phyloP scores from a whole-genome alignment of 768 basidiomycete species.

The Tubosaeta sp. region DNA sequence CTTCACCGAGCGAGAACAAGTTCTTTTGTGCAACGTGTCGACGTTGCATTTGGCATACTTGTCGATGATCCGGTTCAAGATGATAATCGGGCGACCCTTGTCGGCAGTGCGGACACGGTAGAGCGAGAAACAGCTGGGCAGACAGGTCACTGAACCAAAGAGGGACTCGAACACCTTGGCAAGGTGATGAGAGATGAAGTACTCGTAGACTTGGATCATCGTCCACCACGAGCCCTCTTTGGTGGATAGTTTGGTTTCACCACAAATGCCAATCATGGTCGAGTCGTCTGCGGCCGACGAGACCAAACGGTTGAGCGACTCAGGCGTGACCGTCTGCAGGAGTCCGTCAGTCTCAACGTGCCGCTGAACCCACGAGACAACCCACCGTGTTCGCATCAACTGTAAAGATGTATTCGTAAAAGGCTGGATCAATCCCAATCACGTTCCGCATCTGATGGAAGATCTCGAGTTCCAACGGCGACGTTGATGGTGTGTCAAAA shows the following conservation, averaged over 20 bases:
- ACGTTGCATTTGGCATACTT: constrained; percentile 92
- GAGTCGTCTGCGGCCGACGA: constrained; percentile 84
- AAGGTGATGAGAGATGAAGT: constrained; percentile 92
- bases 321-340: constrained; percentile 76
- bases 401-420: constrained; percentile 98
- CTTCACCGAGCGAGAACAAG: constrained; percentile 89
- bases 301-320: constrained; percentile 88
- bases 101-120: constrained; percentile 93
- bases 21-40: constrained; percentile 98
- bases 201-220: constrained; percentile 97
- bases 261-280: constrained; percentile 88
- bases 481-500: constrained; percentile 92
- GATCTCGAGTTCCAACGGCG: constrained; percentile 87
- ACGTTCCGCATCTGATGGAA: constrained; percentile 98
- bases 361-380: neutral
- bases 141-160: constrained; percentile 92
- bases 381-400: constrained; percentile 91
- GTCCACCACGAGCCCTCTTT: constrained; percentile 97
- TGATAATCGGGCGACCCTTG: constrained; percentile 93
- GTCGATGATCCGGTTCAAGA: constrained; percentile 92
- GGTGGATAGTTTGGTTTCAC: constrained; percentile 89
- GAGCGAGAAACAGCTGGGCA: constrained; percentile 94
- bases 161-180: constrained; percentile 92
- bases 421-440: constrained; percentile 94
- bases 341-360: neutral